These are phyloP conservation scores for Botryosphaeria dothidea DNA, from an alignment of 2,329 filamentous ascomycete genomes.

Conservation along the genomic window DNA sequence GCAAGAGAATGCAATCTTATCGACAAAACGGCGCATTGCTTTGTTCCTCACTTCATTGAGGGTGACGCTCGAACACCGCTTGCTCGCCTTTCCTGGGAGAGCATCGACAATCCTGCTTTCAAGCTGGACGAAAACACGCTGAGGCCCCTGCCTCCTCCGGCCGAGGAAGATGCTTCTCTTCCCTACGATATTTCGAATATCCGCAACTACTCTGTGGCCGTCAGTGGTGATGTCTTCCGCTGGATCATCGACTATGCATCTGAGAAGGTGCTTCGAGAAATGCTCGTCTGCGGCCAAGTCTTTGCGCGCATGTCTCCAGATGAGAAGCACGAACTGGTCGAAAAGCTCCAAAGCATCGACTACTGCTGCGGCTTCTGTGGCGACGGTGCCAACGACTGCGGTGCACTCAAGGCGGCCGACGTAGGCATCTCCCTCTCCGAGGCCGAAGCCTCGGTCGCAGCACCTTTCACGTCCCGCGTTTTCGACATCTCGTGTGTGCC, in stretches of 20 bases:
- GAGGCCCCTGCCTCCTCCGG: constrained; percentile 71
- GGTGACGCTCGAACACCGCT: constrained; percentile 74
- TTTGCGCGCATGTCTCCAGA: constrained; percentile 99
- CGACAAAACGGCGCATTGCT: constrained; percentile 80
- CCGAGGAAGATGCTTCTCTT: constrained; percentile 75
- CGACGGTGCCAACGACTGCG: constrained; percentile 96
- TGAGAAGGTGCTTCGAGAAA: constrained; percentile 76
- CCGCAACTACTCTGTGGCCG: constrained; percentile 82
- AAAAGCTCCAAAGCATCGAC: constrained; percentile 93
- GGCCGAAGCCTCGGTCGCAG: constrained; percentile 96
- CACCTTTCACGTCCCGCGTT: constrained; percentile 90
- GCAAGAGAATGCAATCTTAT: constrained; percentile 86
- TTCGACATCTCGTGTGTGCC: constrained; percentile 97
- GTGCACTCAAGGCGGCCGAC: constrained; percentile 93
- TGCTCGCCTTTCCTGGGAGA: constrained; percentile 82
- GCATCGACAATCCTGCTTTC: constrained; percentile 82
- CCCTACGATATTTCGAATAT: constrained; percentile 82
- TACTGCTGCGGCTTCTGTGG: constrained; percentile 97
- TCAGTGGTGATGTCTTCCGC: constrained; percentile 91
- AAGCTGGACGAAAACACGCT: constrained; percentile 78
- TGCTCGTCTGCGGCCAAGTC: constrained; percentile 88
- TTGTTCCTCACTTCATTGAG: constrained; percentile 83
- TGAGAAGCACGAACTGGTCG: constrained; percentile 96
- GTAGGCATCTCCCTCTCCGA: constrained; percentile 97
- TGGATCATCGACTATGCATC: constrained; percentile 93